phyloP scores from a whole-genome alignment of 1,284 basidiomycete genomes.

The Cutaneotrichosporon sp. region DNA sequence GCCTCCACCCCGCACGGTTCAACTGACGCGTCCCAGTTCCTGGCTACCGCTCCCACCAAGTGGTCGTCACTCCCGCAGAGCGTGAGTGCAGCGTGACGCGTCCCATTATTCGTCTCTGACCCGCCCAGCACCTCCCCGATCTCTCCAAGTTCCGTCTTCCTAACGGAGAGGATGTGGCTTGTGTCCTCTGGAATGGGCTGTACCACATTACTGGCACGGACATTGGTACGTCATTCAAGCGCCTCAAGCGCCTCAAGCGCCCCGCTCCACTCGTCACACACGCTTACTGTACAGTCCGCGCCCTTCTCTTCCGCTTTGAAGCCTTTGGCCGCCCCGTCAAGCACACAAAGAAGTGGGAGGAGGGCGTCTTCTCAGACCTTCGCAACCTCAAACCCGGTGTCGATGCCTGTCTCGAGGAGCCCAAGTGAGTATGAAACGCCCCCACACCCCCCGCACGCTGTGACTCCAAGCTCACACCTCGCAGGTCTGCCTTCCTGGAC shows the following conservation, averaged over 20 bases:
- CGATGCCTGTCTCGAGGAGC: conserved; percentile 86
- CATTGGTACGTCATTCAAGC: conserved; percentile 49
- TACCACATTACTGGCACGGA: conserved; percentile 88
- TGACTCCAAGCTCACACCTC: background rate
- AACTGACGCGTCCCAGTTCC: conserved; percentile 59
- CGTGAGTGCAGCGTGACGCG: conserved; percentile 20
- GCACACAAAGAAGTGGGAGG: conserved; percentile 60
- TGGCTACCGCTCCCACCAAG: conserved; percentile 66
- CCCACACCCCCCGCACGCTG: background rate
- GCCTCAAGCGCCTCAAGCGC: no score
- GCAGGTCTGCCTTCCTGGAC: conserved; percentile 67
- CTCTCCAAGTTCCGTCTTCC: conserved; percentile 81
- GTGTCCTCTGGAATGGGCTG: conserved; percentile 82
- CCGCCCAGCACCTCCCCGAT: conserved; percentile 59
- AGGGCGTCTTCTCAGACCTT: conserved; percentile 88
- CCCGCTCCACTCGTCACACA: background rate
- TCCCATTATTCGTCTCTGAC: conserved; percentile 17
- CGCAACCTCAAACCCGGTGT: conserved; percentile 86
- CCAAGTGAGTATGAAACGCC: conserved; percentile 62
- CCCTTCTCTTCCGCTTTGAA: conserved; percentile 84
- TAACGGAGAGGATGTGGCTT: conserved; percentile 81
- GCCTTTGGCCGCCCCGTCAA: conserved; percentile 65
- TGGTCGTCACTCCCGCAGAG: conserved; percentile 39
- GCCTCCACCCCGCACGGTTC: background rate
- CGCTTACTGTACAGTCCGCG: conserved; percentile 61